phyloP scores from a whole-genome alignment of 352 stramenopile species.

The Aphanomyces astaci region DNA sequence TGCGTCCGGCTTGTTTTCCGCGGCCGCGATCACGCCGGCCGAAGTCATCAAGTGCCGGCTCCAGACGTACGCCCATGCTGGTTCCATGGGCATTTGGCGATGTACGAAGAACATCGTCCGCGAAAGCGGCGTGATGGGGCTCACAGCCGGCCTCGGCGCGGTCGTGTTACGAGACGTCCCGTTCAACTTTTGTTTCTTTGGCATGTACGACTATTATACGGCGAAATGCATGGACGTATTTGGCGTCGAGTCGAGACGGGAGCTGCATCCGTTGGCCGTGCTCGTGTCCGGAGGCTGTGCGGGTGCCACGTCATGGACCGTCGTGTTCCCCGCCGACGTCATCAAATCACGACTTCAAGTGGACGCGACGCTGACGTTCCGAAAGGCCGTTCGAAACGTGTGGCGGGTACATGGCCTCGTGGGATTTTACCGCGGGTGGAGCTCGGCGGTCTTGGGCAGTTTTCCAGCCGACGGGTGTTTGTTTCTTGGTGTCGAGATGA shows the following conservation, averaged over 20 bases:
- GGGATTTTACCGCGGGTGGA: constrained; percentile 84
- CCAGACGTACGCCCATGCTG: constrained; percentile 31
- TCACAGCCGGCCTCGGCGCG: constrained; percentile 77
- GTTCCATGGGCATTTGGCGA: constrained; percentile 18
- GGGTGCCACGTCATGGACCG: constrained; percentile 69
- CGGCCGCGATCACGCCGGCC: constrained; percentile 75
- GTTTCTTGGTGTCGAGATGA: constrained; percentile 86
- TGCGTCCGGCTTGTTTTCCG: constrained; percentile 74
- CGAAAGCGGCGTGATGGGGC: constrained; percentile 47
- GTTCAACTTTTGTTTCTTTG: constrained; percentile 89
- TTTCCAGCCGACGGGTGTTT: constrained; percentile 85
- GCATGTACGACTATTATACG: constrained; percentile 70
- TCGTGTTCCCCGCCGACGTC: constrained; percentile 81
- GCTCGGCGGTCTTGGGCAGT: constrained; percentile 67
- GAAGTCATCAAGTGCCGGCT: constrained; percentile 85
- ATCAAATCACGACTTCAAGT: constrained; percentile 82
- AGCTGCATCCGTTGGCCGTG: constrained; percentile 64
- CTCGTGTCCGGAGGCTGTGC: constrained; percentile 68
- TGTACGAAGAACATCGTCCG: constrained; percentile 24
- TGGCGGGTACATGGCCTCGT: constrained; percentile 58
- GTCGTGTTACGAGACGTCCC: constrained; percentile 80
- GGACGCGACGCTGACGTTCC: constrained; percentile 27
- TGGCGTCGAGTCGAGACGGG: constrained; percentile 52
- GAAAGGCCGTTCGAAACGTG: constrained; percentile 43
- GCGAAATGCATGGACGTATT: constrained; percentile 39